Evolutionary conservation across 2,329 filamentous ascomycete species (phyloP).

Genomic region (Fusarium bulbicola): DNA sequence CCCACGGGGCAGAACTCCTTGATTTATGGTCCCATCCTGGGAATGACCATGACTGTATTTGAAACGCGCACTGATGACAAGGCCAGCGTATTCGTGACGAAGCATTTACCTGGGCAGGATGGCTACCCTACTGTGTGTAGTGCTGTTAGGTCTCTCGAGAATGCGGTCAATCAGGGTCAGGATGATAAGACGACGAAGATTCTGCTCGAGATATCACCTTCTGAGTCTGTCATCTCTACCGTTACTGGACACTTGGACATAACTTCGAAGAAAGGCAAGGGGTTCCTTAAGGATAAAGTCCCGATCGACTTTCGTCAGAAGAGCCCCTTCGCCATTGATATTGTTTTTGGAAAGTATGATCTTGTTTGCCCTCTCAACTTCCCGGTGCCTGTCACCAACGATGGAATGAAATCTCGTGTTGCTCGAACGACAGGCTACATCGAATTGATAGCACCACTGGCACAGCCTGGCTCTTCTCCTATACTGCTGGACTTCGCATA

Average conservation of each 20-base stretch:
- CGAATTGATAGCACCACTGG: slow-evolving; percentile 53
- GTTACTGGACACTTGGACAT: slow-evolving; percentile 55
- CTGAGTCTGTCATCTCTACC: slow-evolving; percentile 44
- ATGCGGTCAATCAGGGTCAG: slow-evolving; percentile 19
- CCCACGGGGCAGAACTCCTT: slow-evolving; percentile 36
- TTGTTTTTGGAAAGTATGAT: slow-evolving; percentile 49
- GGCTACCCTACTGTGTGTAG: slow-evolving; percentile 41
- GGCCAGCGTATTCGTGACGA: slow-evolving; percentile 49
- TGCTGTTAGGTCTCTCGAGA: slow-evolving; percentile 35
- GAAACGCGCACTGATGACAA: slow-evolving; percentile 44
- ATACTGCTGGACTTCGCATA: slow-evolving; percentile 49
- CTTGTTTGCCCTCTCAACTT: slow-evolving; percentile 50
- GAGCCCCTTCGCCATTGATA: slow-evolving; percentile 52
- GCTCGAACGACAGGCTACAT: slow-evolving; percentile 56
- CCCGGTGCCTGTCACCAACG: slow-evolving; percentile 51
- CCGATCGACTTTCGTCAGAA: slow-evolving; percentile 50
- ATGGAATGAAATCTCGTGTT: slow-evolving; percentile 50
- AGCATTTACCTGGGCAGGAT: slow-evolving; percentile 48
- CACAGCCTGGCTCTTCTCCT: slow-evolving; percentile 34
- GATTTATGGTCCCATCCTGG: slow-evolving; percentile 41
- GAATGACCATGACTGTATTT: slow-evolving; percentile 44
- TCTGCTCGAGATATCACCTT: slow-evolving; percentile 43
- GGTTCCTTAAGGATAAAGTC: slow-evolving; percentile 50
- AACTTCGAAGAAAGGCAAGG: slow-evolving; percentile 45
- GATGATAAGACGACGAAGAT: slow-evolving; percentile 40